Evolutionary conservation across 805 yeast genomes (phyloP).

Genomic region (Candida insectorum): DNA sequence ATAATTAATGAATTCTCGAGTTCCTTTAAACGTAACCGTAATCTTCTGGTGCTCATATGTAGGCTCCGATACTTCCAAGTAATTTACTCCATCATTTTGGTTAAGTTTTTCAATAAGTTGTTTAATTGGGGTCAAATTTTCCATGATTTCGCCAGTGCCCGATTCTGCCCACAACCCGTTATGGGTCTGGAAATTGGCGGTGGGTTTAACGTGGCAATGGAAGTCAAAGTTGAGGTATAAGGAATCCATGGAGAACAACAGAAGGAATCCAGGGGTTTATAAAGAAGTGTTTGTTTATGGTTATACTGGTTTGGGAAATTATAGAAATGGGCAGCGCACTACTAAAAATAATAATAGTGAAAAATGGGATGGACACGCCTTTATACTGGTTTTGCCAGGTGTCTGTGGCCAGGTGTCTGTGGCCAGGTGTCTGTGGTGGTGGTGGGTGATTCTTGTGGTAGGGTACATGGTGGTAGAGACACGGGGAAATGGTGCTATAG

Average conservation of each 20-base stretch:
- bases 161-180: slow-evolving; percentile 31
- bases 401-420: no score
- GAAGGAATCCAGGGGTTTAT: no score
- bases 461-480: no score
- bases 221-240: slow-evolving; percentile 12
- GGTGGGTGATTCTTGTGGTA: no score
- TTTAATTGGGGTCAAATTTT: slow-evolving; percentile 21
- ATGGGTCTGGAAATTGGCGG: slow-evolving; percentile 19
- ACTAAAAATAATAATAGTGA: no score
- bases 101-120: slow-evolving; percentile 15
- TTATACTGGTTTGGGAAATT: no score
- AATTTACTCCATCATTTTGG: slow-evolving; percentile 8
- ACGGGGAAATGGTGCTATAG: no score
- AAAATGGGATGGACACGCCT: no score
- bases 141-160: slow-evolving; percentile 20
- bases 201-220: slow-evolving; percentile 8
- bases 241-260: slow-evolving; percentile 13
- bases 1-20: slow-evolving; percentile 22
- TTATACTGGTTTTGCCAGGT: no score
- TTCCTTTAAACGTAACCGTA: slow-evolving; percentile 36
- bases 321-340: no score
- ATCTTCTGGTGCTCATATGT: slow-evolving; percentile 29
- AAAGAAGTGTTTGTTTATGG: no score
- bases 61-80: slow-evolving; percentile 28
- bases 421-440: no score